phyloP scores from a whole-genome alignment of 2,329 filamentous ascomycete genomes.

The Plectosphaerella plurivora region DNA sequence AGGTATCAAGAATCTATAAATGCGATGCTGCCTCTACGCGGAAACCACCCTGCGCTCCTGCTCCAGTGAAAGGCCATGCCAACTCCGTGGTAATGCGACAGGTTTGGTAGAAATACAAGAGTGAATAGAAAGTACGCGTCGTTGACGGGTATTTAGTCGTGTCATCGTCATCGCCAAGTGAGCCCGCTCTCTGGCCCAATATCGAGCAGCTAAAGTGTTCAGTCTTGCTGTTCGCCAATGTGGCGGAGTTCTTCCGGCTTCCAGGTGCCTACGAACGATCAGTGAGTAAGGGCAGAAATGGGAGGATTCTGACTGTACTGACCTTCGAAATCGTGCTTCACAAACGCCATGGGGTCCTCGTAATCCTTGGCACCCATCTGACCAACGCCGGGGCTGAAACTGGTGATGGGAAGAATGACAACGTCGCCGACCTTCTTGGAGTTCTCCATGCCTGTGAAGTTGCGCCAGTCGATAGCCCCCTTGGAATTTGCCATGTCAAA shows the following conservation, averaged over 20 bases:
- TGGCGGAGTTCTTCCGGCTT: conserved; percentile 69
- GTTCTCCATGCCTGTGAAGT: conserved; percentile 82
- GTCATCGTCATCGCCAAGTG: too few relatives aligned
- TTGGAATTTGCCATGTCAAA: conserved; percentile 73
- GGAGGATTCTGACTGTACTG: conserved; percentile 20
- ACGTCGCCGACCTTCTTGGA: conserved; percentile 91
- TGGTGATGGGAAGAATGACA: conserved; percentile 89
- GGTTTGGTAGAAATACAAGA: background rate
- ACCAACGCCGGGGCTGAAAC: conserved; percentile 90
- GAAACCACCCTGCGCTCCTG: too few relatives aligned
- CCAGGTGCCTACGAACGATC: conserved; percentile 57
- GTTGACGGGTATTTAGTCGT: too few relatives aligned
- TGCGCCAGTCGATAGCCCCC: conserved; percentile 74
- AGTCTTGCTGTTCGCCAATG: conserved; percentile 48
- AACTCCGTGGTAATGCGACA: background rate
- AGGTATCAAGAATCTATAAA: too few relatives aligned
- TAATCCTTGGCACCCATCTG: conserved; percentile 89
- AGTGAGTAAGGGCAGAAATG: background rate
- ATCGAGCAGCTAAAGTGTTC: background rate
- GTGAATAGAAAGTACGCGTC: background rate
- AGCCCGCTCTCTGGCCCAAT: too few relatives aligned
- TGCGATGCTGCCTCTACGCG: too few relatives aligned
- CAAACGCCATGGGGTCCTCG: conserved; percentile 94
- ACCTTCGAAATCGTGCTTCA: conserved; percentile 97
- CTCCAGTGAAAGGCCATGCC: too few relatives aligned